Evolutionary conservation across 1,284 basidiomycete genomes (phyloP).

Genomic region (Ustilago loliicola): DNA sequence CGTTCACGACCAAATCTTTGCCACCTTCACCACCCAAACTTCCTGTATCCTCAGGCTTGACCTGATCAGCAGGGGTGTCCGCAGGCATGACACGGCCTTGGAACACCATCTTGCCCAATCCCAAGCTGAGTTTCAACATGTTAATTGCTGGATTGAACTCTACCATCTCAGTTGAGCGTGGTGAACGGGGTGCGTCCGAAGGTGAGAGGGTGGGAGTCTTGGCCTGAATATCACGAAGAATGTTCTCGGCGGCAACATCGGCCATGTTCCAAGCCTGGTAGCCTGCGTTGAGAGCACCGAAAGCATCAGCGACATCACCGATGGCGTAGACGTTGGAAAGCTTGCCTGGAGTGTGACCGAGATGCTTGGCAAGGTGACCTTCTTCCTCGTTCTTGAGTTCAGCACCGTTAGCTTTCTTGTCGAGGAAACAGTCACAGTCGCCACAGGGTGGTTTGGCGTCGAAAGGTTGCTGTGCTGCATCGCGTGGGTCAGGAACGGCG

Average conservation of each 20-base stretch:
- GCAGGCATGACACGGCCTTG: constrained; percentile 56
- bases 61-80: constrained; percentile 21
- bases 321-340: constrained; percentile 67
- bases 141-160: constrained; percentile 61
- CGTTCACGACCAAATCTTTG: constrained; percentile 30
- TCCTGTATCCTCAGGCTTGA: constrained; percentile 40
- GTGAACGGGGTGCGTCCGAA: constrained; percentile 7
- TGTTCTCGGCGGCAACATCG: constrained; percentile 67
- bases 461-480: constrained; percentile 60
- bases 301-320: constrained; percentile 68
- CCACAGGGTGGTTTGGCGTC: constrained; percentile 63
- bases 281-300: constrained; percentile 69
- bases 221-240: constrained; percentile 56
- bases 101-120: constrained; percentile 62
- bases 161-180: constrained; percentile 24
- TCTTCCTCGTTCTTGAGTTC: constrained; percentile 32
- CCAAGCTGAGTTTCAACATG: constrained; percentile 67
- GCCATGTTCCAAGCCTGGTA: constrained; percentile 70
- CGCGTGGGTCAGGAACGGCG: constrained; percentile 55
- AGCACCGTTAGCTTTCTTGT: constrained; percentile 60
- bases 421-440: constrained; percentile 69
- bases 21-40: constrained; percentile 16
- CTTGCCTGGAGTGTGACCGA: constrained; percentile 28
- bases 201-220: constrained; percentile 17
- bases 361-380: constrained; percentile 28